phyloP scores from a whole-genome alignment of 2,329 filamentous ascomycete species.

The Aspergillus eucalypticola region DNA sequence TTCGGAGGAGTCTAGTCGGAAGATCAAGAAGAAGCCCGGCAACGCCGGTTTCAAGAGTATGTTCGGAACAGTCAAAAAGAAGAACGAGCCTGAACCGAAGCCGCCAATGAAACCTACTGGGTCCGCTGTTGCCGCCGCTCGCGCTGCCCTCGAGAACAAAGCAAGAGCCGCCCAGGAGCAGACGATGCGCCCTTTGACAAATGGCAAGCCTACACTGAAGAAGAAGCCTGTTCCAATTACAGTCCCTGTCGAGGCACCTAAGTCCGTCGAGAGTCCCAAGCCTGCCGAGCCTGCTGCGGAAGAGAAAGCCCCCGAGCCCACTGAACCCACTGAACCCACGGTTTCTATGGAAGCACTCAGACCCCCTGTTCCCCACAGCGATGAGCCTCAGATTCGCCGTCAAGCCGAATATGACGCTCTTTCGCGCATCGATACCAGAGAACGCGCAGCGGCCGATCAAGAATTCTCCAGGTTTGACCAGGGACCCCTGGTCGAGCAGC shows the following conservation, averaged over 20 bases:
- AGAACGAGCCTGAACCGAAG: slow-evolving; percentile 28
- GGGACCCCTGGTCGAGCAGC: slow-evolving; percentile 82
- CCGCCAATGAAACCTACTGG: slow-evolving; percentile 36
- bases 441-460: slow-evolving; percentile 46
- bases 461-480: slow-evolving; percentile 75
- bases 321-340: background rate
- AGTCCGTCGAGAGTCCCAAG: slow-evolving; percentile 10
- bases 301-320: slow-evolving; percentile 22
- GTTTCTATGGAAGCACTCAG: slow-evolving; percentile 15
- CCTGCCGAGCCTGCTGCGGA: slow-evolving; percentile 3
- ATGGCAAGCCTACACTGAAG: slow-evolving; percentile 31
- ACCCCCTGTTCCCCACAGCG: slow-evolving; percentile 32
- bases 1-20: slow-evolving; percentile 41
- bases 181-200: slow-evolving; percentile 22
- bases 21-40: slow-evolving; percentile 46
- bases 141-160: slow-evolving; percentile 44
- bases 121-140: slow-evolving; percentile 45
- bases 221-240: slow-evolving; percentile 35
- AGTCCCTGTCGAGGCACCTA: slow-evolving; percentile 11
- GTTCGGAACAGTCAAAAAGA: slow-evolving; percentile 46
- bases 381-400: slow-evolving; percentile 47
- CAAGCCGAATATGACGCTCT: slow-evolving; percentile 56
- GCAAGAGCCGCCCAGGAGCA: slow-evolving; percentile 37
- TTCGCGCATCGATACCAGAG: slow-evolving; percentile 60
- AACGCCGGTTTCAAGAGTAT: slow-evolving; percentile 47